Conservation (phyloP, 805 yeast species). For the Metschnikowia peoriensis region DNA sequence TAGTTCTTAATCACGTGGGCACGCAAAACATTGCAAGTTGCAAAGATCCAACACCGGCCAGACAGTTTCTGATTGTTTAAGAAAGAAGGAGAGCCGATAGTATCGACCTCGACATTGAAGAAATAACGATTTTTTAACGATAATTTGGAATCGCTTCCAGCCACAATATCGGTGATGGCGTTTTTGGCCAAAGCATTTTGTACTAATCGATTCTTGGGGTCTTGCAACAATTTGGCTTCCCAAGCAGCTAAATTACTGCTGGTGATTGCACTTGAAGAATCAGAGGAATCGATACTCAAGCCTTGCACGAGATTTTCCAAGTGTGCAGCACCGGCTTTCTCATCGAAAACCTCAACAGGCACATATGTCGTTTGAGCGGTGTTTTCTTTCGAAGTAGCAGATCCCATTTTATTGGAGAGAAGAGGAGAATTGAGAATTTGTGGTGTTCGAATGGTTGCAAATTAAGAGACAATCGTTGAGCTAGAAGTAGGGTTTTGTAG, state of each 20-base stretch:
- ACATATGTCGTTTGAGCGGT: background rate
- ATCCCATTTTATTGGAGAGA: background rate
- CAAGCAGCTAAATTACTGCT: constrained; percentile 35
- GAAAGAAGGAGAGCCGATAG: constrained; percentile 35
- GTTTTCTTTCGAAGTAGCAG: background rate
- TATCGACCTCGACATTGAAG: constrained; percentile 36
- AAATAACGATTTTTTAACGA: constrained; percentile 28
- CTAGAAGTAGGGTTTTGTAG: background rate
- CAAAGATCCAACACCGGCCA: constrained; percentile 90
- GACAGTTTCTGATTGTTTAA: constrained; percentile 62
- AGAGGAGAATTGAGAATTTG: background rate
- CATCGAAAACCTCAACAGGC: constrained; percentile 1
- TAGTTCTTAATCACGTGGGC: constrained; percentile 58
- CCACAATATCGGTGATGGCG: constrained; percentile 43
- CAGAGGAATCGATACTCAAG: constrained; percentile 3
- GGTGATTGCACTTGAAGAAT: constrained; percentile 5
- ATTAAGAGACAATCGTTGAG: background rate
- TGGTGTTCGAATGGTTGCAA: background rate
- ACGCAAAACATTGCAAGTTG: constrained; percentile 73
- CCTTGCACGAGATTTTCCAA: constrained; percentile 4
- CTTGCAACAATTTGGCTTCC: constrained; percentile 44
- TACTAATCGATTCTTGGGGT: constrained; percentile 51
- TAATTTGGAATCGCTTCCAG: constrained; percentile 24
- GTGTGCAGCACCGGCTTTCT: constrained; percentile 1
- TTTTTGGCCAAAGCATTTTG: constrained; percentile 53